Conservation (phyloP, 371 early-diverging fungal species). For the Syncephalastrum monosporum region DNA sequence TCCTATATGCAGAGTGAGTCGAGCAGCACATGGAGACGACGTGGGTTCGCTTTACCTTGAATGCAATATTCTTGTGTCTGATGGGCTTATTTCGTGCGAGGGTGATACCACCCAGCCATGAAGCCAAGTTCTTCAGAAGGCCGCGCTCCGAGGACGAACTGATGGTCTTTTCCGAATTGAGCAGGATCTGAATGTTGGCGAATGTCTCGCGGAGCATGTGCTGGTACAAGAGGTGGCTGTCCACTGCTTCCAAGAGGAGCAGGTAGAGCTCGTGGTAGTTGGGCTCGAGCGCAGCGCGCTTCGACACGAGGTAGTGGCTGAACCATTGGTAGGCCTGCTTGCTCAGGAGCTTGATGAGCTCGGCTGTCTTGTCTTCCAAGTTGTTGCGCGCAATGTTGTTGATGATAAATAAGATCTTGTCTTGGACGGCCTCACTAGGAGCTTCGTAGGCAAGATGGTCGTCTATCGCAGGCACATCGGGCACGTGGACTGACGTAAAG, state of each 20-base stretch:
- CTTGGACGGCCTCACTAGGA: conserved; percentile 77
- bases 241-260: conserved; percentile 71
- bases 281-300: conserved; percentile 92
- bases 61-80: conserved; percentile 86
- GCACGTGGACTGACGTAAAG: conserved; percentile 59
- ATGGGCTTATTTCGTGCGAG: conserved; percentile 91
- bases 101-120: conserved; percentile 97
- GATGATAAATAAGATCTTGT: conserved; percentile 93
- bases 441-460: conserved; percentile 47
- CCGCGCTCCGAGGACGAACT: conserved; percentile 87
- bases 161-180: conserved; percentile 92
- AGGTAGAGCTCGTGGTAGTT: conserved; percentile 92
- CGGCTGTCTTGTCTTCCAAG: conserved; percentile 76
- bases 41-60: conserved; percentile 65
- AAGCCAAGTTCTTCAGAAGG: conserved; percentile 91
- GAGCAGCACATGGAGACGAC: too few relatives aligned
- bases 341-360: conserved; percentile 73
- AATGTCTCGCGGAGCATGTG: conserved; percentile 89
- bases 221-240: conserved; percentile 58
- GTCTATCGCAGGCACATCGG: conserved; percentile 21
- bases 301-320: conserved; percentile 88
- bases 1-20: conserved; percentile 47
- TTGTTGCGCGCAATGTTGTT: conserved; percentile 94
- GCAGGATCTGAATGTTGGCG: conserved; percentile 77
- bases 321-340: conserved; percentile 83